Percentiles rank a stretch among this genome's conserved stretches.
Evolutionary conservation across 306 rosid genomes (phyloP).

Genomic region (Castanea sativa): DNA sequence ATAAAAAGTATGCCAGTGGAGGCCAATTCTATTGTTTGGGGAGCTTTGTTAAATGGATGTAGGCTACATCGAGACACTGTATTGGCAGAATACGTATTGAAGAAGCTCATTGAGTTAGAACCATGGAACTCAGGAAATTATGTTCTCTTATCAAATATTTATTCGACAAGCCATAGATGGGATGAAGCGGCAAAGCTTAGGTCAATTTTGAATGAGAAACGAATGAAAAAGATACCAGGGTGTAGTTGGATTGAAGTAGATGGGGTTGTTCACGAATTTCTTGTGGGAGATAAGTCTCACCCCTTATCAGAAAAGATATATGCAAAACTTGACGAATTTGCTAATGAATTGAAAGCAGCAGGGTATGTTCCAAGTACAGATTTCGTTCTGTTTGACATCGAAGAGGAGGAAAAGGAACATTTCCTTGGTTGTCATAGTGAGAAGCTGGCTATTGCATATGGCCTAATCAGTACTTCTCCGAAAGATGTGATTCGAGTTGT

Average conservation of each 20-base stretch:
- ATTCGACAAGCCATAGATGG: constrained; percentile 30
- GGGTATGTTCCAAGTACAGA: constrained; percentile 18
- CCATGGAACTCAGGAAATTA: constrained; percentile 20
- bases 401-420: constrained; percentile 31
- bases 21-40: constrained; percentile 42
- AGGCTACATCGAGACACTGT: constrained; percentile 30
- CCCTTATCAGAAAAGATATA: constrained; percentile 12
- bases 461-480: constrained; percentile 19
- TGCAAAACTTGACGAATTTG: constrained; percentile 15
- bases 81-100: constrained; percentile 33
- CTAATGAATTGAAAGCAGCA: constrained; percentile 19
- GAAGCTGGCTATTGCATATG: constrained; percentile 30
- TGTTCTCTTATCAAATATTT: constrained; percentile 30
- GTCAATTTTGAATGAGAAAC: constrained; percentile 18
- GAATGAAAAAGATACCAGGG: constrained; percentile 25
- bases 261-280: constrained; percentile 29
- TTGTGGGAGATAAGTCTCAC: constrained; percentile 26
- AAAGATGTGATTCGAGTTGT: constrained; percentile 23
- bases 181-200: constrained; percentile 11
- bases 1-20: constrained; percentile 37
- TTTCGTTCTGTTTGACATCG: constrained; percentile 24
- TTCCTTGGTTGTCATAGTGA: constrained; percentile 30
- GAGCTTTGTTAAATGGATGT: constrained; percentile 42
- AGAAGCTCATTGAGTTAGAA: constrained; percentile 27
- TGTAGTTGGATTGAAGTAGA: constrained; percentile 38